Base-by-base conservation (phyloP, 2,329 filamentous ascomycete genomes). In the Cyanodermella asteris region DNA sequence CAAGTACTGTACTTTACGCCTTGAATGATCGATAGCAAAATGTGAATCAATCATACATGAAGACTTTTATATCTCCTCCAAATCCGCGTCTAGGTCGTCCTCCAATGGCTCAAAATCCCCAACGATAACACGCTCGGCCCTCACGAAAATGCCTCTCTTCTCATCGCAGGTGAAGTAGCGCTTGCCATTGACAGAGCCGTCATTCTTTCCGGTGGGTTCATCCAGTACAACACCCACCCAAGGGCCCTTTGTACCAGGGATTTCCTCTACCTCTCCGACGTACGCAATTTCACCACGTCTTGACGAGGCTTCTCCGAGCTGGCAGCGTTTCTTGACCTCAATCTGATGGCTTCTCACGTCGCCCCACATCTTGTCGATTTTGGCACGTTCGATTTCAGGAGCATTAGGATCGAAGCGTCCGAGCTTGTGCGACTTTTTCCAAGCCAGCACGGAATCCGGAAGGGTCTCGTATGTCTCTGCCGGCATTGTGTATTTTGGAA, bases 351-450 rank as follows among this genome's bases (percentile, higher is more conserved):
- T n/a, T n/a, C n/a, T n/a, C n/a, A 91, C 58, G 41, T 90, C 78
- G 17, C 14, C 22, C 31, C 28, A 23, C 7, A 28, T 28, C 5
- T 31, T 31, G 29, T 55, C 51, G 28, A 64, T 63, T 35, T 70
- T 59, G 20, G 72, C 61, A 19, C 71, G 70, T 10, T 64, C 60
- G 29, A 75, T 55, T 45, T 76, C 76, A 11, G 75, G 69, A 6
- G 81, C 78, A 38, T 72, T 61, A 8, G 87, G 87, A 44, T 94
- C 80, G 50, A 97, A 97, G 18, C 87, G 77, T 25, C 87, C 87
- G n/a, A 94, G 65, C 46, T 90, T 82, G 48, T 91, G 72, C n/a
- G 69, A 57, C 53, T 77, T 84, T 53, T 97, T 97, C 81, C 81
- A 94, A 5, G 82, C 77, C 13, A 93, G 64, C 9, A 97, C 87